Conservation (phyloP, 2,329 filamentous ascomycete genomes). For the Fusarium pseudoanthophilum region DNA sequence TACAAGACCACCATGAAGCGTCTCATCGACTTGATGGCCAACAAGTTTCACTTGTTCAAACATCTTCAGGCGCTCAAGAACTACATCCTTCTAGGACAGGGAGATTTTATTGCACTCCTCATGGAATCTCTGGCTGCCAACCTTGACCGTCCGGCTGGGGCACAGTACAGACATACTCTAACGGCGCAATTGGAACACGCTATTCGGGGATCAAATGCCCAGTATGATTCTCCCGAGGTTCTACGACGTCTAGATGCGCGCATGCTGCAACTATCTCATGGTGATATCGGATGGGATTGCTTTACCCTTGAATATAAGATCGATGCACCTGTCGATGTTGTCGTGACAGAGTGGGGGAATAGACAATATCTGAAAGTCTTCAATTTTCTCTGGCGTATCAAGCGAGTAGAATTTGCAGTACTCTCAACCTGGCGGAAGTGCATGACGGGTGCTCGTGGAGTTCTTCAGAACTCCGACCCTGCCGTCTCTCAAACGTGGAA, state of each 20-base stretch:
- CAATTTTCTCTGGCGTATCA: conserved; percentile 98
- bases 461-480: conserved; percentile 78
- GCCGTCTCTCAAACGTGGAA: conserved; percentile 87
- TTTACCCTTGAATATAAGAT: conserved; percentile 99
- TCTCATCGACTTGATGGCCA: conserved; percentile 90
- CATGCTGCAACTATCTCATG: conserved; percentile 95
- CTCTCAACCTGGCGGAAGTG: conserved; percentile 92
- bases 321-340: conserved; percentile 93
- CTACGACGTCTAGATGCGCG: conserved; percentile 93
- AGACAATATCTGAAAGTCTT: conserved; percentile 99
- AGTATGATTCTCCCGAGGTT: conserved; percentile 93
- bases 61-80: conserved; percentile 93
- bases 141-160: conserved; percentile 93
- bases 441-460: conserved; percentile 94
- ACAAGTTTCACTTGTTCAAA: conserved; percentile 94
- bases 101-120: conserved; percentile 94
- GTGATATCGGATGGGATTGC: conserved; percentile 98
- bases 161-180: conserved; percentile 94
- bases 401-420: conserved; percentile 95
- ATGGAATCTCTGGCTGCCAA: conserved; percentile 97
- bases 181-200: conserved; percentile 98
- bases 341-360: conserved; percentile 94
- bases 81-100: conserved; percentile 93
- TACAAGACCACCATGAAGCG: conserved; percentile 99
- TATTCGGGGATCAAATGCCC: conserved; percentile 95